Conservation (phyloP, 768 basidiomycete species). For the Xerocomellus amylosporus region DNA sequence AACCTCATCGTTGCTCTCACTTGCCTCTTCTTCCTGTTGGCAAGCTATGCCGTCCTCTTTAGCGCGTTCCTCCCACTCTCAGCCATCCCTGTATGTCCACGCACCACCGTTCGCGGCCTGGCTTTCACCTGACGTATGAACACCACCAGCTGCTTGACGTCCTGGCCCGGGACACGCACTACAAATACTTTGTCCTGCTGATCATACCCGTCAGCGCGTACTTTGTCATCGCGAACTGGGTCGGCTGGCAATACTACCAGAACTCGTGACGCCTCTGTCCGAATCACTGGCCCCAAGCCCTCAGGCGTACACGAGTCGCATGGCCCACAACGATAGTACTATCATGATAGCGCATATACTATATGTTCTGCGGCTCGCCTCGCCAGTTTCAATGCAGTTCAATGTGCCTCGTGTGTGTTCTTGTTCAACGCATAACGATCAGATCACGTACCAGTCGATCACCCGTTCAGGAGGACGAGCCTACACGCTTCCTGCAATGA, state of each 20-base stretch:
- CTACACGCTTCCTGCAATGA: constrained; percentile 21
- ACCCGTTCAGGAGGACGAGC: constrained; percentile 15
- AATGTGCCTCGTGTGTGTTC: constrained; percentile 23
- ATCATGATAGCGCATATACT: constrained; percentile 4
- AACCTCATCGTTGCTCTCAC: constrained; percentile 48
- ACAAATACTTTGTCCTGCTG: constrained; percentile 83
- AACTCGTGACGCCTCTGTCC: constrained; percentile 57
- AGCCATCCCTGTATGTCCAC: constrained; percentile 47
- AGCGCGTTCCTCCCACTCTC: constrained; percentile 59
- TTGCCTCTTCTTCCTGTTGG: constrained; percentile 51
- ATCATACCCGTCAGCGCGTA: constrained; percentile 80
- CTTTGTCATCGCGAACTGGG: constrained; percentile 98
- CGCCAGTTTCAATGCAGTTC: constrained; percentile 13
- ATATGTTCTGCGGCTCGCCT: constrained; percentile 4
- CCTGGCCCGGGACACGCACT: constrained; percentile 73
- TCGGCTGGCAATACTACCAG: constrained; percentile 96
- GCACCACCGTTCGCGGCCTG: neutral
- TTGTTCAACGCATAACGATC: constrained; percentile 17
- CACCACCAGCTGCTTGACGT: constrained; percentile 55
- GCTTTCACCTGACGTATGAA: constrained; percentile 20
- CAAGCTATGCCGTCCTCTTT: constrained; percentile 62
- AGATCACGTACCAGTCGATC: constrained; percentile 18
- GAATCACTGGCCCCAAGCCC: no score
- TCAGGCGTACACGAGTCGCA: constrained; percentile 3
- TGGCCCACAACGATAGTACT: neutral